Evolutionary conservation across 2,329 filamentous ascomycete genomes (phyloP).

Genomic region (Xylaria sp.): DNA sequence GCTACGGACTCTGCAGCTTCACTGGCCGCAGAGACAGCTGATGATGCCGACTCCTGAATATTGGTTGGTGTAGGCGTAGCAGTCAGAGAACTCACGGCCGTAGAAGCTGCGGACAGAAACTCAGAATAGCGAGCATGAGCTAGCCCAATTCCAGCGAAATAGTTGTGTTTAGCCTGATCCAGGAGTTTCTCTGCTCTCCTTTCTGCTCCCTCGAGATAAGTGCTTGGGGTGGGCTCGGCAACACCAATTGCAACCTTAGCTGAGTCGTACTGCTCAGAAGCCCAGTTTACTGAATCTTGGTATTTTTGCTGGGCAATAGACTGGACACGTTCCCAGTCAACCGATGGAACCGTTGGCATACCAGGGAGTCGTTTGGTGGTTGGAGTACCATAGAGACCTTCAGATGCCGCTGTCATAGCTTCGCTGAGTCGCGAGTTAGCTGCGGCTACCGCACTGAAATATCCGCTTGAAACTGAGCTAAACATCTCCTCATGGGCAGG

Average conservation of each 20-base stretch:
- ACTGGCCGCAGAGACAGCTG: constrained; percentile 60
- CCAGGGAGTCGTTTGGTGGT: constrained; percentile 53
- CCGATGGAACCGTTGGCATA: constrained; percentile 52
- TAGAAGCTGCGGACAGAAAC: constrained; percentile 77
- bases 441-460: constrained; percentile 71
- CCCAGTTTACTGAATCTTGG: constrained; percentile 75
- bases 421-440: constrained; percentile 69
- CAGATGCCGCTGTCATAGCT: constrained; percentile 65
- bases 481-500: constrained; percentile 76
- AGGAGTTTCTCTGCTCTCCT: constrained; percentile 66
- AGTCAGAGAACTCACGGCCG: constrained; percentile 69
- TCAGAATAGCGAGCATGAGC: constrained; percentile 83
- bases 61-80: constrained; percentile 71
- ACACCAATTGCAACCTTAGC: constrained; percentile 73
- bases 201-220: constrained; percentile 51
- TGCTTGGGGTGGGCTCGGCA: constrained; percentile 70
- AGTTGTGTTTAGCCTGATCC: constrained; percentile 72
- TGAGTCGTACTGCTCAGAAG: constrained; percentile 76
- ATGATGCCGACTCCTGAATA: constrained; percentile 59
- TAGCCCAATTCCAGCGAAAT: constrained; percentile 81
- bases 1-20: constrained; percentile 60
- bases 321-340: constrained; percentile 63
- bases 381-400: constrained; percentile 60
- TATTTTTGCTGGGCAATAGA: constrained; percentile 77
- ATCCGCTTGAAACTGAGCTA: constrained; percentile 74